A percentile compares a stretch with the other conserved stretches of the same genome.
phyloP scores from a whole-genome alignment of 2,329 filamentous ascomycete genomes.

The Chaetomium sp. region DNA sequence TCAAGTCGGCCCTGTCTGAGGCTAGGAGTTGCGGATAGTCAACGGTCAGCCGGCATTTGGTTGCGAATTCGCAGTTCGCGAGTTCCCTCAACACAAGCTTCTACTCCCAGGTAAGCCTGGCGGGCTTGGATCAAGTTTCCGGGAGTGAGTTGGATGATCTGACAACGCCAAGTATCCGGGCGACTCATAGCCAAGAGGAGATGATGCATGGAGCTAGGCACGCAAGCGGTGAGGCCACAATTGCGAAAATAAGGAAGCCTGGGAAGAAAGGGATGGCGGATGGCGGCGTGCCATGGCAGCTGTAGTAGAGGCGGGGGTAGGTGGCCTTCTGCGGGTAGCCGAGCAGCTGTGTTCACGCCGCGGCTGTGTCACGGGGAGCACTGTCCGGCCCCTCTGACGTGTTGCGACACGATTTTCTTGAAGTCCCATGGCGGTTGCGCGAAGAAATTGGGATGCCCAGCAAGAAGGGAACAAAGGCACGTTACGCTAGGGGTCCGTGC shows the following conservation, averaged over 20 bases:
- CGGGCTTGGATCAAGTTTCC: too few species aligned
- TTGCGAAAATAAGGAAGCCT: neutral
- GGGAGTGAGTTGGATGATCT: too few species aligned
- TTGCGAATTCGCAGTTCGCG: neutral
- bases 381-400: constrained; percentile 9
- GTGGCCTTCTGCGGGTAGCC: constrained; percentile 1
- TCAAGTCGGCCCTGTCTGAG: neutral
- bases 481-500: neutral
- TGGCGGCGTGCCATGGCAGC: neutral
- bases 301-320: neutral
- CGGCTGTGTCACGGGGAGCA: neutral
- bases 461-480: neutral
- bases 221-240: neutral
- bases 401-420: constrained; percentile 18
- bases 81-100: neutral
- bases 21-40: neutral
- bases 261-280: neutral
- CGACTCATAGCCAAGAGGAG: neutral
- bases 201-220: neutral
- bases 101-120: neutral
- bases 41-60: neutral
- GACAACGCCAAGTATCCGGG: too few species aligned
- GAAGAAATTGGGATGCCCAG: constrained; percentile 5
- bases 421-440: neutral
- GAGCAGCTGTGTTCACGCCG: constrained; percentile 9